These are phyloP conservation scores for Castanea crenata DNA, from an alignment of 306 rosid genomes.

Conservation along the genomic window DNA sequence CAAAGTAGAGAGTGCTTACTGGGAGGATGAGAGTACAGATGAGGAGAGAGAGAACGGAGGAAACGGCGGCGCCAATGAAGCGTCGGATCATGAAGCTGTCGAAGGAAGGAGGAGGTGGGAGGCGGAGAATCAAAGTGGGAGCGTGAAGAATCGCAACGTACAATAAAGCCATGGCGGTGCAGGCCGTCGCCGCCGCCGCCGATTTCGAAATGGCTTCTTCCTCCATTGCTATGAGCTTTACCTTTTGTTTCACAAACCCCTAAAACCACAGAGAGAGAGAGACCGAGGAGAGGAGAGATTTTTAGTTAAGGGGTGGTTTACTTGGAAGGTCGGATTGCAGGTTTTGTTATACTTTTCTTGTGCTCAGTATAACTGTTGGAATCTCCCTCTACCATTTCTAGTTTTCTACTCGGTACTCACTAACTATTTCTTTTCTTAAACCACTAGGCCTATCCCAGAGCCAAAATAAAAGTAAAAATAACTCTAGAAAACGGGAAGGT, in stretches of 20 bases:
- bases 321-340: too few relatives aligned
- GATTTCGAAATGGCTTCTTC: constrained; percentile 42
- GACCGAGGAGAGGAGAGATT: not conserved
- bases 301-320: not conserved
- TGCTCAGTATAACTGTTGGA: not conserved
- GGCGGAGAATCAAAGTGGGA: constrained; percentile 76
- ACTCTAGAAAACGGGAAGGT: too few relatives aligned
- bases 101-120: constrained; percentile 72
- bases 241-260: not conserved
- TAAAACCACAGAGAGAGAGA: not conserved
- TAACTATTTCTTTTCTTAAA: not conserved
- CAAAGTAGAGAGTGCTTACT: constrained; percentile 34
- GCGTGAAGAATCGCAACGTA: constrained; percentile 71
- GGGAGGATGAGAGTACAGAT: constrained; percentile 56
- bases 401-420: not conserved
- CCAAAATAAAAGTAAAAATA: too few relatives aligned
- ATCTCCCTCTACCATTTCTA: not conserved
- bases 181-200: constrained; percentile 48
- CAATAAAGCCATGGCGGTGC: constrained; percentile 61
- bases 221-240: constrained; percentile 41
- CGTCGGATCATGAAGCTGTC: constrained; percentile 63
- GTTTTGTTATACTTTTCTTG: not conserved
- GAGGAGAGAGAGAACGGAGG: constrained; percentile 57
- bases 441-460: too few relatives aligned
- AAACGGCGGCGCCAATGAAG: constrained; percentile 70